These are phyloP conservation scores for Arxiozyma heterogenica DNA, from an alignment of 1,139 yeast species.

Conservation along the genomic window DNA sequence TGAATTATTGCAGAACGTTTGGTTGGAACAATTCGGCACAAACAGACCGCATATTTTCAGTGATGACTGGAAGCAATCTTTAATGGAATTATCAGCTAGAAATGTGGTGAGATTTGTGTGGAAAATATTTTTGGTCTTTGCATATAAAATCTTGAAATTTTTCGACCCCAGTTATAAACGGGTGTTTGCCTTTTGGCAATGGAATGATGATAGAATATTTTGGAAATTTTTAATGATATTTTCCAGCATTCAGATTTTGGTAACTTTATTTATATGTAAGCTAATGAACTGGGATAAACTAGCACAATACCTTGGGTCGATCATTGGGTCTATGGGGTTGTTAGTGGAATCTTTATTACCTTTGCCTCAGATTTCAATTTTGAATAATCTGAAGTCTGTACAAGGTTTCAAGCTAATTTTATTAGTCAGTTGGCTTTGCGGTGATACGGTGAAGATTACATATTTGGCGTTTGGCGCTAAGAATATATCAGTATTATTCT, in stretches of 20 bases:
- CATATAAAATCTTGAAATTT: slow-evolving; percentile 39
- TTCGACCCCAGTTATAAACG: slow-evolving; percentile 64
- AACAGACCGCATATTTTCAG: slow-evolving; percentile 19
- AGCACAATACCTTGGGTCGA: slow-evolving; percentile 28
- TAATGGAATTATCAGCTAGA: slow-evolving; percentile 16
- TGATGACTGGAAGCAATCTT: slow-evolving; percentile 20
- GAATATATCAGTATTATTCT: slow-evolving; percentile 58
- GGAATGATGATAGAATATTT: slow-evolving; percentile 53
- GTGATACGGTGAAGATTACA: slow-evolving; percentile 70
- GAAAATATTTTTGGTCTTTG: slow-evolving; percentile 23
- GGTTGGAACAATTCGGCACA: slow-evolving; percentile 27
- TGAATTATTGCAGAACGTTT: slow-evolving; percentile 24
- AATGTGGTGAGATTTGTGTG: slow-evolving; percentile 17
- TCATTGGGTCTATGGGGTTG: slow-evolving; percentile 64
- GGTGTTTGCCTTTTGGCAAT: slow-evolving; percentile 74
- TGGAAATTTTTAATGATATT: slow-evolving; percentile 61
- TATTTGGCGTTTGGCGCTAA: slow-evolving; percentile 67
- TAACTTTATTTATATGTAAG: slow-evolving; percentile 26
- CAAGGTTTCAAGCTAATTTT: slow-evolving; percentile 72
- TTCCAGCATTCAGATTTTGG: slow-evolving; percentile 26
- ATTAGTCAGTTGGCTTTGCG: slow-evolving; percentile 77
- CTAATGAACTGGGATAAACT: slow-evolving; percentile 28
- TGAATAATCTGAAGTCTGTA: slow-evolving; percentile 58
- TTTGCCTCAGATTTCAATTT: slow-evolving; percentile 72
- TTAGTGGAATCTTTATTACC: slow-evolving; percentile 78